Conservation (phyloP, 2,329 filamentous ascomycete species). For the Alternaria infectoria region DNA sequence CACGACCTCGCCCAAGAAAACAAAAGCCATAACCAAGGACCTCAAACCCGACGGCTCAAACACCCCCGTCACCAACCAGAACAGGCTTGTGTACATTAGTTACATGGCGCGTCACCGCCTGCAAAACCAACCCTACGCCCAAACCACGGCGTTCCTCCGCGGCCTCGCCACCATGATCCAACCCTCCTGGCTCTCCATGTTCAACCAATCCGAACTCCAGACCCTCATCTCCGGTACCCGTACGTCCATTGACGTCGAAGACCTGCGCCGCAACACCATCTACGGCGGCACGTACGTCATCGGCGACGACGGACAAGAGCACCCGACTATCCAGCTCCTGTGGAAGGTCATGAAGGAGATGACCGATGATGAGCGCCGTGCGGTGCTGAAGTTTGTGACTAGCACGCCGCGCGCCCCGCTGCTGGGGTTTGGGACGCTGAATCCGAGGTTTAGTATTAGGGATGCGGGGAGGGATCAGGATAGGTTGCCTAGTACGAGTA, state of each 20-base stretch:
- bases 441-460: slow-evolving; percentile 85
- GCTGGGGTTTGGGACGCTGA: slow-evolving; percentile 84
- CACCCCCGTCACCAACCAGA: slow-evolving; percentile 84
- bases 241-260: slow-evolving; percentile 83
- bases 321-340: slow-evolving; percentile 84
- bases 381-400: slow-evolving; percentile 94
- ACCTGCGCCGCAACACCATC: slow-evolving; percentile 80
- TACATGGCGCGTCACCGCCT: slow-evolving; percentile 88
- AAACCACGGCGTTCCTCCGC: slow-evolving; percentile 85
- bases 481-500: slow-evolving; percentile 89
- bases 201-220: slow-evolving; percentile 94
- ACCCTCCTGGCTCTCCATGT: slow-evolving; percentile 95
- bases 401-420: slow-evolving; percentile 89
- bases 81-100: slow-evolving; percentile 91
- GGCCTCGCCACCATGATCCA: slow-evolving; percentile 89
- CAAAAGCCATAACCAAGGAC: slow-evolving; percentile 72
- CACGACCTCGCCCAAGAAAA: slow-evolving; percentile 47
- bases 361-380: slow-evolving; percentile 76
- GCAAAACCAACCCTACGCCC: slow-evolving; percentile 76
- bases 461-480: slow-evolving; percentile 79
- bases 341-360: slow-evolving; percentile 87
- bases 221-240: slow-evolving; percentile 89
- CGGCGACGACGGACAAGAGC: slow-evolving; percentile 86
- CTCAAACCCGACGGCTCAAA: slow-evolving; percentile 79
- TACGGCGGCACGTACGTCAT: slow-evolving; percentile 90